Evolutionary conservation across 2,329 filamentous ascomycete species (phyloP), one percentile per base, ranked within the genome.

Genomic region (Colletotrichum ledebouriae): DNA sequence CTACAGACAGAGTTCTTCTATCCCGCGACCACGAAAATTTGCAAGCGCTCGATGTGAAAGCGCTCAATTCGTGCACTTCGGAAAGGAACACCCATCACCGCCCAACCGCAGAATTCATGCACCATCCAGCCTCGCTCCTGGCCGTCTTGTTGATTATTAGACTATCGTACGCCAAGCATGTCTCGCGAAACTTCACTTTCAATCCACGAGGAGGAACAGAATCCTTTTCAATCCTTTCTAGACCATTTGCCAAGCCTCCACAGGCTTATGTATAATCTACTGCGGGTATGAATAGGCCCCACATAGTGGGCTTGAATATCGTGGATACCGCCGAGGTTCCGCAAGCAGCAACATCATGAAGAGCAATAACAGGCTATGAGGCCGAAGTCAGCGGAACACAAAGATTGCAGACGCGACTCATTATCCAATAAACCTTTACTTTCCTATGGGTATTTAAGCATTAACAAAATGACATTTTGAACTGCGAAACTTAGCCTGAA

Each of bases 401-500:
- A 20, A 17, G 3, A 46, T 46, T 46, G 6, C 15, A 46, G 7
- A 46, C 4, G 42, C n/a, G 4, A 46, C 9, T 46, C n/a, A 46
- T 20, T 46, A 20, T 46, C n/a, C 3, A 22, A 2, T 11, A 46
- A 12, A 4, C 17, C 13, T n/a, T 12, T 46, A 20, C n/a, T 46
- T 46, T 46, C 9, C 44, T 1, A 20, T 17, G 15, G 44, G 1
- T 46, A 46, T n/a, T 20, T 12, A 15, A 46, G 9, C 17, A 22
- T 22, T 17, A 6, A 44, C 20, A 12, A 4, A 2, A 46, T 0
- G 2, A 0, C 7, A 47, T 6, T 47, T 47, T 47, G 0, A 22
- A 47, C 0, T 11, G 7, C 0, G 9, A 47, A 47, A 1, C 10
- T 3, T 22, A 0, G 10, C n/a, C 11, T 1, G 44, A 20, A 47